Conservation (phyloP, 2,329 filamentous ascomycete genomes). For the Xylaria sp. region DNA sequence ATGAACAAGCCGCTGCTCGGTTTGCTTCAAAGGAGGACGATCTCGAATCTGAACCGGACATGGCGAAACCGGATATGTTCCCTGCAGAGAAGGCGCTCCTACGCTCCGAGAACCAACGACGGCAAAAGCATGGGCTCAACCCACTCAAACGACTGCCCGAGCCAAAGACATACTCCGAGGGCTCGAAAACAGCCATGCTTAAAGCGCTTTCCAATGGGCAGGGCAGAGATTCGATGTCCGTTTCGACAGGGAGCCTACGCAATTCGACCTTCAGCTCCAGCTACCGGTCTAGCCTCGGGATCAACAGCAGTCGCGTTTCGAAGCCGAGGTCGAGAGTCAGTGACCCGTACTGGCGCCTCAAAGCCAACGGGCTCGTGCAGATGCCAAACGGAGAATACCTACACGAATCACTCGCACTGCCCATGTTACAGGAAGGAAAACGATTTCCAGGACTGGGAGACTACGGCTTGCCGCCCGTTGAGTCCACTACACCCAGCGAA, state of each 20-base stretch:
- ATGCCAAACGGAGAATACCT: slow-evolving; percentile 57
- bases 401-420: slow-evolving; percentile 53
- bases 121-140: slow-evolving; percentile 32
- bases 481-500: slow-evolving; percentile 23
- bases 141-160: slow-evolving; percentile 33
- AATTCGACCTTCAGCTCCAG: slow-evolving; percentile 40
- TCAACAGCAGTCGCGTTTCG: slow-evolving; percentile 37
- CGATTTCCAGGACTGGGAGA: slow-evolving; percentile 43
- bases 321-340: slow-evolving; percentile 35
- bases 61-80: slow-evolving; percentile 10
- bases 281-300: slow-evolving; percentile 38
- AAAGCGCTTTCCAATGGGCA: slow-evolving; percentile 29
- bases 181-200: slow-evolving; percentile 38
- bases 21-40: slow-evolving; percentile 26
- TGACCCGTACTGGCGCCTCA: slow-evolving; percentile 43
- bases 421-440: slow-evolving; percentile 47
- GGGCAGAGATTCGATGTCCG: slow-evolving; percentile 33
- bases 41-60: slow-evolving; percentile 8
- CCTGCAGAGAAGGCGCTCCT: slow-evolving; percentile 29
- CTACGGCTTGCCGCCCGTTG: slow-evolving; percentile 37
- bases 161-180: slow-evolving; percentile 30
- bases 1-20: slow-evolving; percentile 32
- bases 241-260: slow-evolving; percentile 36
- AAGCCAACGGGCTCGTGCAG: slow-evolving; percentile 47
- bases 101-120: slow-evolving; percentile 35